phyloP scores from a whole-genome alignment of 2,329 filamentous ascomycete species.

The Diaporthe ampelina region DNA sequence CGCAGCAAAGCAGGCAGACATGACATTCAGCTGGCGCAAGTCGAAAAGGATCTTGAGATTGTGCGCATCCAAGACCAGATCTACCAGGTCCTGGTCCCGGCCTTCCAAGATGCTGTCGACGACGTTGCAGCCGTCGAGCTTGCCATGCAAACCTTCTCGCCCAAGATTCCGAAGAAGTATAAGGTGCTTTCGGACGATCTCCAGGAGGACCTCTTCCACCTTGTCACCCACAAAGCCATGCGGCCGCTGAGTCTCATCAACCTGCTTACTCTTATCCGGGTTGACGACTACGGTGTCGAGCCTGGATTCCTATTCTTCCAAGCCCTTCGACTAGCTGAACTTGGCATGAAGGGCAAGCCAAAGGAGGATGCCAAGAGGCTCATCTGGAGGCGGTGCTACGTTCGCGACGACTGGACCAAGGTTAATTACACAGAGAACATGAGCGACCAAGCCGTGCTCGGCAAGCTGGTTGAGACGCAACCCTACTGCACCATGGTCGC shows the following conservation, averaged over 20 bases:
- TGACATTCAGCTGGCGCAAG: conserved; percentile 60
- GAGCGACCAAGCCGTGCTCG: conserved; percentile 76
- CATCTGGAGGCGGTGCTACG: conserved; percentile 90
- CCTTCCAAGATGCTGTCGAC: conserved; percentile 81
- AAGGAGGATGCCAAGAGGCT: conserved; percentile 70
- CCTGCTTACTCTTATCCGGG: conserved; percentile 80
- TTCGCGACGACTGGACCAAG: conserved; percentile 86
- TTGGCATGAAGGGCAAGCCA: conserved; percentile 68
- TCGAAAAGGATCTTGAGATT: conserved; percentile 76
- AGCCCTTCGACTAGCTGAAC: conserved; percentile 74
- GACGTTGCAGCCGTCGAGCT: conserved; percentile 82
- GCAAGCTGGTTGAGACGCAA: conserved; percentile 74
- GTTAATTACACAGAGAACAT: conserved; percentile 84
- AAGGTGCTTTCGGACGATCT: conserved; percentile 79
- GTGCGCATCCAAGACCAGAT: conserved; percentile 85
- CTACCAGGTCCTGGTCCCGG: conserved; percentile 77
- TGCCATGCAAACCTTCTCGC: conserved; percentile 77
- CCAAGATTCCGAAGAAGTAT: conserved; percentile 69
- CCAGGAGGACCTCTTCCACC: conserved; percentile 75
- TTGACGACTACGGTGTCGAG: conserved; percentile 65
- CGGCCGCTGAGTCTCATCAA: conserved; percentile 77
- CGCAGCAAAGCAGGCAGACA: conserved; percentile 48
- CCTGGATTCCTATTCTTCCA: conserved; percentile 79
- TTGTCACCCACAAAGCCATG: conserved; percentile 81
- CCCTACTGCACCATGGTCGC: conserved; percentile 77